Evolutionary conservation across 768 basidiomycete genomes (phyloP).

Genomic region (Candolleomyces eurysporus): DNA sequence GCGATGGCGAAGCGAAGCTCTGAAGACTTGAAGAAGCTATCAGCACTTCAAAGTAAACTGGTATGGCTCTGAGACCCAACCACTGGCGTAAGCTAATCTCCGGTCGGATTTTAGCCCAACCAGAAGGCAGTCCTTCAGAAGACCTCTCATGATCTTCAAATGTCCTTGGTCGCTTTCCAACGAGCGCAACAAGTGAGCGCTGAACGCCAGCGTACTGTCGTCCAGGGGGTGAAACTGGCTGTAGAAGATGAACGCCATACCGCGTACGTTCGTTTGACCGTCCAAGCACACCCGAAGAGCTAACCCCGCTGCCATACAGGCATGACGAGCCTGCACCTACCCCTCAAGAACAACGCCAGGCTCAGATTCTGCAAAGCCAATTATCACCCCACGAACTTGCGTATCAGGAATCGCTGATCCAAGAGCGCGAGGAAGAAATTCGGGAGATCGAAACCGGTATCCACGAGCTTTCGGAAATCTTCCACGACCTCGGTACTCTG

Average conservation of each 20-base stretch:
- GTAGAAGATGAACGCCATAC: constrained; percentile 69
- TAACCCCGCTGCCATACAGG: constrained; percentile 17
- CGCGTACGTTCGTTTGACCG: not conserved
- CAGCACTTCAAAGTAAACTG: constrained; percentile 58
- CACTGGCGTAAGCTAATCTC: no score
- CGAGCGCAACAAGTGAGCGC: constrained; percentile 87
- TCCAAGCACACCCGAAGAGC: not conserved
- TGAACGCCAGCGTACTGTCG: constrained; percentile 85
- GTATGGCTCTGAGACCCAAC: constrained; percentile 34
- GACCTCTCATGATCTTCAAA: constrained; percentile 89
- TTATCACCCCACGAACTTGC: constrained; percentile 91
- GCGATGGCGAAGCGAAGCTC: constrained; percentile 94
- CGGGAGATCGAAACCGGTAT: constrained; percentile 96
- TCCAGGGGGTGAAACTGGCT: constrained; percentile 80
- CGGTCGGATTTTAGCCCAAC: constrained; percentile 50
- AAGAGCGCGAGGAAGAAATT: constrained; percentile 93
- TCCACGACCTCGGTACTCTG: constrained; percentile 91
- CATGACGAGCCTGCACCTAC: constrained; percentile 42
- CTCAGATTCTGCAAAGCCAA: constrained; percentile 65
- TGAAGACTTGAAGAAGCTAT: constrained; percentile 88
- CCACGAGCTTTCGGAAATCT: constrained; percentile 94
- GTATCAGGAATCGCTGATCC: constrained; percentile 93
- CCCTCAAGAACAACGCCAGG: constrained; percentile 57
- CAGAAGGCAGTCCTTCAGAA: constrained; percentile 86
- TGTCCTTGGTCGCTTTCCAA: constrained; percentile 90